A percentile compares a stretch with the other conserved stretches of the same genome.
Evolutionary conservation across 2,329 filamentous ascomycete species (phyloP).

Genomic region (Gremmenia infestans): DNA sequence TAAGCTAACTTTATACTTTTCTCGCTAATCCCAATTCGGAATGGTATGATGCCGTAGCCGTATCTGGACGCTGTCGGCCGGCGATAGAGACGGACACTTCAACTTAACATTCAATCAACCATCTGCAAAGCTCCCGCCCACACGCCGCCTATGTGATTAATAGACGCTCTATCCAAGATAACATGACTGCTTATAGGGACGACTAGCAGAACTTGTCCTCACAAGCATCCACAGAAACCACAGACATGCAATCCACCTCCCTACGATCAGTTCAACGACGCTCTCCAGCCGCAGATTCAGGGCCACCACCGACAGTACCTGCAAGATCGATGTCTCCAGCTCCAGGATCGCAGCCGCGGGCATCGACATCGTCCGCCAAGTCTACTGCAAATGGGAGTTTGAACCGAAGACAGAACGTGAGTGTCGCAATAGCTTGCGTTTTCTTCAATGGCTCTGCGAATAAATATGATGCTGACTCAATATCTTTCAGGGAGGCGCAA

Average conservation of each 20-base stretch:
- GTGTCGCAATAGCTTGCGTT: slow-evolving; percentile 30
- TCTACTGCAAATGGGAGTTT: slow-evolving; percentile 46
- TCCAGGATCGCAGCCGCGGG: slow-evolving; percentile 50
- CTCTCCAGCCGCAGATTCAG: slow-evolving; percentile 58
- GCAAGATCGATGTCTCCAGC: slow-evolving; percentile 55
- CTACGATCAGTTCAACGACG: slow-evolving; percentile 55
- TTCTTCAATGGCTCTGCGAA: neutral
- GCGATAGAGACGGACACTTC: neutral
- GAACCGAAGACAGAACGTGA: slow-evolving; percentile 53
- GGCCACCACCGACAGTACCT: slow-evolving; percentile 51
- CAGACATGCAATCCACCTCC: slow-evolving; percentile 48
- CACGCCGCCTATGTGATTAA: neutral
- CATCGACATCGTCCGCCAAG: slow-evolving; percentile 61
- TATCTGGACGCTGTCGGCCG: neutral
- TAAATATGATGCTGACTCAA: slow-evolving; percentile 4
- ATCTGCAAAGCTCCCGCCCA: neutral
- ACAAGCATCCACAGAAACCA: slow-evolving; percentile 27
- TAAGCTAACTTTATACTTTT: neutral
- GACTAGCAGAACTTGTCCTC: neutral
- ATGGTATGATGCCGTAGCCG: neutral
- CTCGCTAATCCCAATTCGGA: neutral
- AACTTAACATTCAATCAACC: neutral
- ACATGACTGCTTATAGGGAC: neutral
- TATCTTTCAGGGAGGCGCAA: slow-evolving; percentile 11
- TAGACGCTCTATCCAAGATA: neutral